Evolutionary conservation across 495 filamentous ascomycete genomes (phyloP).

Genomic region (Daldinia grandis): DNA sequence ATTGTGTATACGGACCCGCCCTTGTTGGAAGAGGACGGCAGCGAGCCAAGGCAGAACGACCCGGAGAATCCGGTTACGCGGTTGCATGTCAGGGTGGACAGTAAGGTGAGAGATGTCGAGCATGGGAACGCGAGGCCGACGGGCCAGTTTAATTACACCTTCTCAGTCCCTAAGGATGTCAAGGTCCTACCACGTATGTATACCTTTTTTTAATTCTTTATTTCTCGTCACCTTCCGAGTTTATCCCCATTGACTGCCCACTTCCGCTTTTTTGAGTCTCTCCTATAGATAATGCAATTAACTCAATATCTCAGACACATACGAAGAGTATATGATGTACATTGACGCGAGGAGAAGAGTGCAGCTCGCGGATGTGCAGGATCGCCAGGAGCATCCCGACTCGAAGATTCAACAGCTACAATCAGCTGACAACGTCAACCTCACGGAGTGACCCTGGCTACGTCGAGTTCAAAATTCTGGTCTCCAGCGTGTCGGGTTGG

Average conservation of each 20-base stretch:
- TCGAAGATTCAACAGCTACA: slow-evolving; percentile 7
- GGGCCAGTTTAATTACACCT: slow-evolving; percentile 87
- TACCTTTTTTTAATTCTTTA: not conserved
- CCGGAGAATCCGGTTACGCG: slow-evolving; percentile 57
- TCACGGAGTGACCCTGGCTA: slow-evolving; percentile 34
- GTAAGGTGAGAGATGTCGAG: slow-evolving; percentile 80
- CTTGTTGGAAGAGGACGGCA: slow-evolving; percentile 52
- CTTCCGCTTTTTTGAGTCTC: not conserved
- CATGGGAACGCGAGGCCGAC: slow-evolving; percentile 78
- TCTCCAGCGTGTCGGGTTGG: not conserved
- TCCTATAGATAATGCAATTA: not conserved
- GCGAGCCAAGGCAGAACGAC: slow-evolving; percentile 47
- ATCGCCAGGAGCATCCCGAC: slow-evolving; percentile 31
- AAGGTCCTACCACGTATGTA: slow-evolving; percentile 70
- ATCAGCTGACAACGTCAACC: slow-evolving; percentile 28
- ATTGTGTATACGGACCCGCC: slow-evolving; percentile 81
- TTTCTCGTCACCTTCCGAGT: not conserved
- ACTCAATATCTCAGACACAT: slow-evolving; percentile 54
- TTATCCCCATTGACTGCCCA: not conserved
- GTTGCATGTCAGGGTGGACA: slow-evolving; percentile 80
- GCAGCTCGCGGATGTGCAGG: slow-evolving; percentile 43
- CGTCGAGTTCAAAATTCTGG: not conserved
- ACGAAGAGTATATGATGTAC: slow-evolving; percentile 82
- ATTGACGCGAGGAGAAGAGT: slow-evolving; percentile 74
- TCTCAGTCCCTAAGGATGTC: slow-evolving; percentile 75